Percentiles rank a stretch among this genome's conserved stretches.
phyloP scores from a whole-genome alignment of 306 rosid species.

The Albizia julibrissin region DNA sequence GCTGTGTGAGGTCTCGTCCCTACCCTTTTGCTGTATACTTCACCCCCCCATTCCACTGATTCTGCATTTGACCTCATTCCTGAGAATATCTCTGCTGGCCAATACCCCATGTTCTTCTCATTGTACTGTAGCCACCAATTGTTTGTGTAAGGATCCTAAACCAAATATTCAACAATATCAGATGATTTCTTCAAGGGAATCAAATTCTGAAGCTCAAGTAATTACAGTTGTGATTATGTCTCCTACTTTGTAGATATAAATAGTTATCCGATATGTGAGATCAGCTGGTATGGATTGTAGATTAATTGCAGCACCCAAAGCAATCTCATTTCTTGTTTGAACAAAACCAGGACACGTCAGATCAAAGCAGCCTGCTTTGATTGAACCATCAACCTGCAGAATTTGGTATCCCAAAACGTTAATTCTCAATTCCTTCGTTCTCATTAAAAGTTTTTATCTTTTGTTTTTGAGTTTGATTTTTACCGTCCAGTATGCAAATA shows the following conservation, averaged over 20 bases:
- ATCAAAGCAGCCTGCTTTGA: conserved; percentile 75
- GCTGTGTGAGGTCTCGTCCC: conserved; percentile 55
- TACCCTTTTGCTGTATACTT: conserved; percentile 58
- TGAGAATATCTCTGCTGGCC: conserved; percentile 58
- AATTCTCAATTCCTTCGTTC: not conserved
- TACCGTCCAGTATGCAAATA: conserved; percentile 72
- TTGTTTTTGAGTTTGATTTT: conserved; percentile 14
- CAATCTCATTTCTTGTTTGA: conserved; percentile 56
- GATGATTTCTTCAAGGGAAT: not conserved
- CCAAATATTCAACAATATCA: not conserved
- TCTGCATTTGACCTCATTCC: conserved; percentile 41
- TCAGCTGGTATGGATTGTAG: conserved; percentile 47
- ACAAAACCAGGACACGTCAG: conserved; percentile 74
- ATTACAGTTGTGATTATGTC: not conserved
- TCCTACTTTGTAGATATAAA: conserved; percentile 52
- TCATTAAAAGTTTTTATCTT: not conserved
- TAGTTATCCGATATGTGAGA: conserved; percentile 39
- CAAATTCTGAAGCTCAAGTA: not conserved
- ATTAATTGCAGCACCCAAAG: conserved; percentile 54
- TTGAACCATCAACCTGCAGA: conserved; percentile 61
- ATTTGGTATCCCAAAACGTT: not conserved
- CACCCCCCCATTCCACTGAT: conserved; percentile 78
- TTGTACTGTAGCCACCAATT: conserved; percentile 79
- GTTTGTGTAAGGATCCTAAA: conserved; percentile 54
- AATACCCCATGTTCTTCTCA: conserved; percentile 58